These are phyloP conservation scores for Filosporella fistucella DNA, from an alignment of 495 filamentous ascomycete species.

Conservation along the genomic window DNA sequence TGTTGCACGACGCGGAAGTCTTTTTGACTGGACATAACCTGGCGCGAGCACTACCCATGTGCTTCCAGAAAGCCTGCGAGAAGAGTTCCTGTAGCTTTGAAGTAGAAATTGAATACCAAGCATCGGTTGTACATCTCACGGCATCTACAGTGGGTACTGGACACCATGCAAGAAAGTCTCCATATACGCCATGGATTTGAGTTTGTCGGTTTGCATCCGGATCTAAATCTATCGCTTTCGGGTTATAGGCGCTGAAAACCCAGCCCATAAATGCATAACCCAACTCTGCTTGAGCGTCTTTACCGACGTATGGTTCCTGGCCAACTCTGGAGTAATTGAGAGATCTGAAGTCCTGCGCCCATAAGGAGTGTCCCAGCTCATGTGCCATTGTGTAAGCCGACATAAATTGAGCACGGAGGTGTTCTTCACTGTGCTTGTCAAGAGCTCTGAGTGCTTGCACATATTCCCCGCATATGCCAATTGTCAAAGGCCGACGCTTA, in stretches of 20 bases:
- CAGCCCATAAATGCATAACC: conserved; percentile 3
- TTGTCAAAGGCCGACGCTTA: conserved; percentile 3
- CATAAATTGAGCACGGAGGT: conserved; percentile 11
- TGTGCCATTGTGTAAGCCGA: conserved; percentile 6
- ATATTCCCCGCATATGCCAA: conserved; percentile 16
- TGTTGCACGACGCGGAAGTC: too few species aligned
- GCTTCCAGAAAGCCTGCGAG: too few species aligned
- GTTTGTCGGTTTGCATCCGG: too few species aligned
- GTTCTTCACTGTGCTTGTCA: not conserved
- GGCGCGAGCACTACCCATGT: too few species aligned
- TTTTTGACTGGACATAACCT: too few species aligned
- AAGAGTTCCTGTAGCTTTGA: too few species aligned
- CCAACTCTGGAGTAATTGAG: not conserved
- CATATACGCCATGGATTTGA: too few species aligned
- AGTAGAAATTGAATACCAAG: too few species aligned
- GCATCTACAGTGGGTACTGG: too few species aligned
- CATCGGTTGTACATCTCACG: too few species aligned
- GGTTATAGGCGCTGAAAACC: conserved; percentile 14
- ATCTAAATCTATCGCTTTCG: too few species aligned
- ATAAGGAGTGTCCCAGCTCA: not conserved
- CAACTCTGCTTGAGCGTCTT: not conserved
- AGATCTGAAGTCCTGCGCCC: not conserved
- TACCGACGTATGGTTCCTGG: not conserved
- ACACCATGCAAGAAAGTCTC: too few species aligned
- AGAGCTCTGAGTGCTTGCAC: conserved; percentile 6